Base-by-base conservation (phyloP, 148 eudicot species). In the Rhododendron henanense region DNA sequence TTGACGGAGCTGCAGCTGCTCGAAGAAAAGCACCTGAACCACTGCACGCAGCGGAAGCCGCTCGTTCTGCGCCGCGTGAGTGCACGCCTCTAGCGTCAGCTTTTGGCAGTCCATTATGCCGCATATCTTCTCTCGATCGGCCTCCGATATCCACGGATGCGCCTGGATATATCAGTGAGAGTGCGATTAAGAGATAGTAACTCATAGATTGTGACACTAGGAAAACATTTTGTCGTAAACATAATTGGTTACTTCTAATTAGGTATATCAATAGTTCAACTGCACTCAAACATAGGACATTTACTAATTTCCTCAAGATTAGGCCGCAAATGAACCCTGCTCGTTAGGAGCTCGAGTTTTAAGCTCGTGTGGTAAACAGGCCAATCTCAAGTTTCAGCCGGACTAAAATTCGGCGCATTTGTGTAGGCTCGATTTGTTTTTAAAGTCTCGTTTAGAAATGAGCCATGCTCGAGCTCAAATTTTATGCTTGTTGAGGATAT, bases 51-150 rank as follows among this genome's bases (percentile, higher is more conserved):
- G 91, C 9, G 99, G 99, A 39, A 97, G 93, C 77, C 98, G 94
- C 90, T 97, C 99, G 87, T 97, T 97, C 84, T 97, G 99, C 0
- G 99, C 98, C 0, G 99, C 99, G 88, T 97, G 99, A 31, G 99
- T 93, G 93, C 99, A 97, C 23, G 99, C 99, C 86, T 97, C 99
- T 19, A 97, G 79, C 39, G 99, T 95, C 73, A 97, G 94, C 89
- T 97, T 97, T 89, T 92, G 95, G 86, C 93, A 95, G 87, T 97
- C 96, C 93, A 97, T 92, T 45, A 93, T 87, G 44, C 98, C 92
- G 80, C 94, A 90, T 4, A 97, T 89, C 81, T 87, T 93, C 92
- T 97, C 99, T 5, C 98, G 87, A 1, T 94, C 98, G 25, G 76
- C 85, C 86, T 97, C 98, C 23, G 93, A 78, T 82, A 94, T 87